A percentile compares a stretch with the other conserved stretches of the same genome.
phyloP scores from a whole-genome alignment of 768 basidiomycete species.

The Glaciozyma antarctica region DNA sequence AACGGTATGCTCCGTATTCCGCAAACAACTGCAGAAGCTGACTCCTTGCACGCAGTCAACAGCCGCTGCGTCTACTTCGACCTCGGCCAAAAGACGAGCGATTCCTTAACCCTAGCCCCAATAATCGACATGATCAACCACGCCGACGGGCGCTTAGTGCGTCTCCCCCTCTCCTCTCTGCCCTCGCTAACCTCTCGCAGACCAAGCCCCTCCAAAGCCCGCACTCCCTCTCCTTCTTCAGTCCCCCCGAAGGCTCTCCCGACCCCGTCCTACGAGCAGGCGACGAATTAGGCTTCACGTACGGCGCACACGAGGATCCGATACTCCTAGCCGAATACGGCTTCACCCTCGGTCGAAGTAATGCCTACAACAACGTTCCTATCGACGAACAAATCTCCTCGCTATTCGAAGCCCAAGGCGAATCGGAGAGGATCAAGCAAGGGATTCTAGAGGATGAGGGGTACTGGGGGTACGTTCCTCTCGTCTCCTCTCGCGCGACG shows the following conservation, averaged over 20 bases:
- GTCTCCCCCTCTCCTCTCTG: conserved; percentile 46
- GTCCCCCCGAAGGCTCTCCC: conserved; percentile 42
- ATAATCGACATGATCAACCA: conserved; percentile 61
- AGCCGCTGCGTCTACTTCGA: conserved; percentile 78
- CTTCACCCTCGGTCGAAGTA: conserved; percentile 48
- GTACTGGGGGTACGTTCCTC: conserved; percentile 68
- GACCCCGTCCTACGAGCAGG: conserved; percentile 44
- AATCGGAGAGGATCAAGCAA: conserved; percentile 47
- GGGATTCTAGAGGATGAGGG: conserved; percentile 52
- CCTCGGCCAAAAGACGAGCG: conserved; percentile 48
- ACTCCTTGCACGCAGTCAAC: conserved; percentile 53
- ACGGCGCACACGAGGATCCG: conserved; percentile 68
- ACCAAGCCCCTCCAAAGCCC: conserved; percentile 32
- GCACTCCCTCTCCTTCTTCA: conserved; percentile 30
- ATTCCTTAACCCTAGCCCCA: conserved; percentile 81
- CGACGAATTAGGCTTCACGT: conserved; percentile 65
- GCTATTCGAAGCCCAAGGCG: conserved; percentile 46
- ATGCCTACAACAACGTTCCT: conserved; percentile 46
- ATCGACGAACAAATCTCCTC: conserved; percentile 51
- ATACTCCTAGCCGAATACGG: conserved; percentile 84
- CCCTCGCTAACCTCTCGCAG: conserved; percentile 38
- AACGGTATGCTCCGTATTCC: conserved; percentile 51
- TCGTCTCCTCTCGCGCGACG: neutral
- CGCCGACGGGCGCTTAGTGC: conserved; percentile 26
- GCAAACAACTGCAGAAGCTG: conserved; percentile 10